Evolutionary conservation across 2,329 filamentous ascomycete species (phyloP), one percentile per base, ranked within the genome.

Genomic region (Cadophora malorum): DNA sequence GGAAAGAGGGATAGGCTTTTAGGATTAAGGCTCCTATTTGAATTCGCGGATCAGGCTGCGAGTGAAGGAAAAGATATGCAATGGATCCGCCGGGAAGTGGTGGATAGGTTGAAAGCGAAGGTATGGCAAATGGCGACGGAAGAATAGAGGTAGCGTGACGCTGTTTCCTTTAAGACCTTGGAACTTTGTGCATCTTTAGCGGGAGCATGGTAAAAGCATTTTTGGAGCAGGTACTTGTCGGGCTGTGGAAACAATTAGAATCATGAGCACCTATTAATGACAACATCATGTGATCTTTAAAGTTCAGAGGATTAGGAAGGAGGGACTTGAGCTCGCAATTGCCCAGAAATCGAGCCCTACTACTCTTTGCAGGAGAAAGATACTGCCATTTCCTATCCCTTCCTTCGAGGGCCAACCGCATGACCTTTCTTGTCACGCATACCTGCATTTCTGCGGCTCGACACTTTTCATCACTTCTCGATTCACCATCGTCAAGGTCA

Each of bases 11-110:
- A 91, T 76, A 81, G 83, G 52, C 74, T 92, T 60, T 86, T 86
- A 82, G 88, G 90, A 75, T 75, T 92, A 70, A 83, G 83, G 68
- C 75, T 90, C 4, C 77, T 93, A 69, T 91, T 92, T 76, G 84
- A 85, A 66, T 92, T 90, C 88, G 83, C 88, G n/a, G 88, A 91
- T 77, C 78, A 76, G 61, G 75, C 79, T 68, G 77, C 78, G 49
- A 74, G 71, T 69, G 78, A 80, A 61, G 79, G 80, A 67, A 82
- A 79, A 52, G 78, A 77, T 67, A 71, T 81, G 76, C 79, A 79
- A 69, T 89, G 87, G 86, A 75, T 90, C 64, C 82, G 84, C n/a
- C 79, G 79, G 49, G 86, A 86, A 71, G 83, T 87, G 19, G 80
- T 88, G 60, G 85, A 87, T 74, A 80, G 80, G 60, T 75, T 90